phyloP scores from a whole-genome alignment of 2,329 filamentous ascomycete genomes.

The Calcarisporium arbuscula region DNA sequence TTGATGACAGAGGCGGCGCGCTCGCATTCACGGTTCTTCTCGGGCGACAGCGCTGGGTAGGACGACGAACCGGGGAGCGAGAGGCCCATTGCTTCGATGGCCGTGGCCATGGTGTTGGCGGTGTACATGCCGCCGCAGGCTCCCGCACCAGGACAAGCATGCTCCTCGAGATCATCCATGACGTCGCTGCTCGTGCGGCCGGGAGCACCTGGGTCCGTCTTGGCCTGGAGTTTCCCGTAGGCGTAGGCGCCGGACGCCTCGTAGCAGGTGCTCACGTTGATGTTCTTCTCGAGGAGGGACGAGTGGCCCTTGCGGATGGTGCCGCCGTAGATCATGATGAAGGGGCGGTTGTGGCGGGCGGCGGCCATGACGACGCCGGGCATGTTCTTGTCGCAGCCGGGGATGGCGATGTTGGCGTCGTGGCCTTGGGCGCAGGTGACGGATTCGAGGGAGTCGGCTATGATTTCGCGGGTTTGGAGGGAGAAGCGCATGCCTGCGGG shows the following conservation, averaged over 20 bases:
- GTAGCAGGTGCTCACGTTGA: constrained; percentile 87
- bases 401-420: constrained; percentile 88
- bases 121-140: constrained; percentile 85
- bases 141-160: constrained; percentile 60
- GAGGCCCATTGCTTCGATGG: constrained; percentile 85
- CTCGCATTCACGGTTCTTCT: constrained; percentile 82
- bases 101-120: constrained; percentile 85
- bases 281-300: constrained; percentile 63
- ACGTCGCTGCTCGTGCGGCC: constrained; percentile 70
- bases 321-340: constrained; percentile 92
- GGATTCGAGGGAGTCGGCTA: constrained; percentile 90
- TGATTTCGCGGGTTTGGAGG: constrained; percentile 82
- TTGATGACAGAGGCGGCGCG: constrained; percentile 74
- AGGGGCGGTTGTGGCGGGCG: constrained; percentile 83
- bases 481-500: constrained; percentile 82
- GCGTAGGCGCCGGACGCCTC: constrained; percentile 79
- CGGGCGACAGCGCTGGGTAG: constrained; percentile 71
- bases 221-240: constrained; percentile 70
- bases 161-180: constrained; percentile 72
- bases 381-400: constrained; percentile 98
- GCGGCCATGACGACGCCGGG: constrained; percentile 87
- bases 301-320: constrained; percentile 86
- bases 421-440: constrained; percentile 89
- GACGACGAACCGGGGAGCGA: constrained; percentile 78
- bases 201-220: constrained; percentile 52